Conservation (phyloP, 176 grass and related monocot species). For the Bromus sterilis region DNA sequence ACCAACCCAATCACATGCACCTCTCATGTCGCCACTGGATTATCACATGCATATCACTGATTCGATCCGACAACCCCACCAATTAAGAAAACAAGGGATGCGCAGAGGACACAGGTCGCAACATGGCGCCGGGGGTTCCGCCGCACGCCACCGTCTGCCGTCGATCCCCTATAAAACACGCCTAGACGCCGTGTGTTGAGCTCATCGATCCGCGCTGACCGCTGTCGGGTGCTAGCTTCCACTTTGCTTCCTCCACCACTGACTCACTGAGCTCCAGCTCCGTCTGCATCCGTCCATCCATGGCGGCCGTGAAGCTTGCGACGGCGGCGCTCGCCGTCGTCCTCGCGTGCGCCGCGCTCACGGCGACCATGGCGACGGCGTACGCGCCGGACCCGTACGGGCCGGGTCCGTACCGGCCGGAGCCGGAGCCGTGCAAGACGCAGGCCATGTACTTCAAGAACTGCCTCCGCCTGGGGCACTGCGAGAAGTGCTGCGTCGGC, state of each 20-base stretch:
- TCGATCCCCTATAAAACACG: not conserved
- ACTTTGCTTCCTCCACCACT: not conserved
- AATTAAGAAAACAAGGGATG: not conserved
- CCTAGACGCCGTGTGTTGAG: not conserved
- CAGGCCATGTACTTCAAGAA: constrained; percentile 5
- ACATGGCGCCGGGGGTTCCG: not conserved
- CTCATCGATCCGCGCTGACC: not conserved
- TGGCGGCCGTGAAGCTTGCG: not conserved
- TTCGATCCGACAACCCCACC: not conserved
- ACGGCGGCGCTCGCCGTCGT: not conserved
- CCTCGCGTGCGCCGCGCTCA: not conserved
- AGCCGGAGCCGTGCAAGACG: not conserved
- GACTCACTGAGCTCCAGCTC: not conserved
- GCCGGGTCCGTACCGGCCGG: not conserved
- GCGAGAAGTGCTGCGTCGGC: not conserved
- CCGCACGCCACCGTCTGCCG: no score
- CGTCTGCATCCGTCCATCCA: not conserved
- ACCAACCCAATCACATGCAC: not conserved
- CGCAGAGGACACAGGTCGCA: not conserved
- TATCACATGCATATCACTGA: not conserved
- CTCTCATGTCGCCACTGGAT: not conserved
- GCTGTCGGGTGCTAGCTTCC: not conserved
- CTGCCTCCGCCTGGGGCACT: not conserved
- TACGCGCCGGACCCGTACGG: no score
- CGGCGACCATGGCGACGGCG: not conserved